Base-by-base conservation (phyloP, 2,329 filamentous ascomycete genomes). In the Microsporum ferrugineum region DNA sequence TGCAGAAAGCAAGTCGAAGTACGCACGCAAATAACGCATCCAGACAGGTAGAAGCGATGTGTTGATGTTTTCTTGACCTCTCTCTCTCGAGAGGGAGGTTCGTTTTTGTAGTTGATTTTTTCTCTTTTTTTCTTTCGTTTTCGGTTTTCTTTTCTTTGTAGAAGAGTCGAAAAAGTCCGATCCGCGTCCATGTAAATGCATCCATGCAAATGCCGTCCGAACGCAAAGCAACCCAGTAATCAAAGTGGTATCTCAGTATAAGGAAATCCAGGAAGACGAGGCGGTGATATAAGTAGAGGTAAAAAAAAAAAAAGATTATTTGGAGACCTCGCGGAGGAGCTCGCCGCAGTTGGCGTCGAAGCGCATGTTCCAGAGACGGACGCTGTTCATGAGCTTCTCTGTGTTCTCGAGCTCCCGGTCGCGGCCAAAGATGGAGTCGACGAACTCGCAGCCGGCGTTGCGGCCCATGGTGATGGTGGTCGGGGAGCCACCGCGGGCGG, bases 311-410 rank as follows among this genome's bases (percentile, higher is more conserved):
- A 4, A 12, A 14, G 29, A 31, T 51, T 33, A 51, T 7, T 29
- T 33, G 17, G 47, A 51, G 23, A 51, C 27, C 47, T 51, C 47
- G 8, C 47, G 47, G 62, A 97, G 79, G 67, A 97, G 92, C 33
- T 92, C 88, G 70, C 95, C 89, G 77, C 91, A 96, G 80, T 97
- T 96, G 74, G 89, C 89, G 70, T 96, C 91, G 75, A 96, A 99
- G 55, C 92, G 88, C 76, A 95, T 84, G 73, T 88, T 91, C 89
- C 92, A 99, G 39, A 91, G 80, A 57, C 89, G 84, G 70, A 96
- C 86, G 65, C 85, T 86, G 66, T 88, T 85, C 90, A 97, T 97
- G 76, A 96, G 84, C 75, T 88, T 89, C 79, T 96, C 90, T 1
- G 92, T 96, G 75, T 86, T 86, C 73, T 91, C 86, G 60, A 96